Percentiles rank a stretch among this genome's conserved stretches.
Evolutionary conservation across 1,284 basidiomycete genomes (phyloP).

Genomic region (Microstroma glucosiphilum): DNA sequence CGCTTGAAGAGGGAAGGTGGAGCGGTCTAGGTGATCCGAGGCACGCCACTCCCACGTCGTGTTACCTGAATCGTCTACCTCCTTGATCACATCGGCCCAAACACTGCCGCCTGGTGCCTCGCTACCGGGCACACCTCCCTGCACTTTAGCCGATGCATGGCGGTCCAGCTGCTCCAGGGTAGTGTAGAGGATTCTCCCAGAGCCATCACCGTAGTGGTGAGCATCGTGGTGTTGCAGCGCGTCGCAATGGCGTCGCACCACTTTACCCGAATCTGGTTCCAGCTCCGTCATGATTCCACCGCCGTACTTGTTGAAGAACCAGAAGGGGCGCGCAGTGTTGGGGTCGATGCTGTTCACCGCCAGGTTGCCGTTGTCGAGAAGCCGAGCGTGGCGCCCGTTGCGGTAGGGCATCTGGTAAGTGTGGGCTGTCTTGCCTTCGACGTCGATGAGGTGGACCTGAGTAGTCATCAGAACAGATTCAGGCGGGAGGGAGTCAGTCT

Average conservation of each 20-base stretch:
- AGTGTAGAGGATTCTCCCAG: background rate
- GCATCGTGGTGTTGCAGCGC: conserved; percentile 6
- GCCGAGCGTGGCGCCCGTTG: conserved; percentile 6
- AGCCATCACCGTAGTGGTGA: conserved; percentile 9
- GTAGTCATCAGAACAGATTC: no score
- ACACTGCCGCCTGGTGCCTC: background rate
- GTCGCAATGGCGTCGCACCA: conserved; percentile 2
- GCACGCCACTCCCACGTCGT: conserved; percentile 6
- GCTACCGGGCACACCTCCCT: conserved; percentile 2
- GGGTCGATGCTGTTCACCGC: conserved; percentile 9
- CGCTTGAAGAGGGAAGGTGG: background rate
- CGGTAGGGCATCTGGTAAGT: conserved; percentile 7
- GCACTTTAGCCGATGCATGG: background rate
- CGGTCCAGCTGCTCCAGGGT: background rate
- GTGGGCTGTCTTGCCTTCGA: background rate
- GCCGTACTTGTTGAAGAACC: conserved; percentile 13
- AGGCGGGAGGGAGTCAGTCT: no score
- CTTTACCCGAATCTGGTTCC: background rate
- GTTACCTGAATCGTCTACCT: background rate
- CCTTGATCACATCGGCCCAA: conserved; percentile 2
- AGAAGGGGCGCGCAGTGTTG: background rate
- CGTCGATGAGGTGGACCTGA: conserved; percentile 1
- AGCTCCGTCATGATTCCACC: conserved; percentile 10
- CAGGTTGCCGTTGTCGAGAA: conserved; percentile 4
- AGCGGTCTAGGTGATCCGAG: background rate